Percentiles rank a stretch among this genome's conserved stretches.
Evolutionary conservation across 164 flowering plant genomes (phyloP).

Genomic region (Akebia trifoliata): DNA sequence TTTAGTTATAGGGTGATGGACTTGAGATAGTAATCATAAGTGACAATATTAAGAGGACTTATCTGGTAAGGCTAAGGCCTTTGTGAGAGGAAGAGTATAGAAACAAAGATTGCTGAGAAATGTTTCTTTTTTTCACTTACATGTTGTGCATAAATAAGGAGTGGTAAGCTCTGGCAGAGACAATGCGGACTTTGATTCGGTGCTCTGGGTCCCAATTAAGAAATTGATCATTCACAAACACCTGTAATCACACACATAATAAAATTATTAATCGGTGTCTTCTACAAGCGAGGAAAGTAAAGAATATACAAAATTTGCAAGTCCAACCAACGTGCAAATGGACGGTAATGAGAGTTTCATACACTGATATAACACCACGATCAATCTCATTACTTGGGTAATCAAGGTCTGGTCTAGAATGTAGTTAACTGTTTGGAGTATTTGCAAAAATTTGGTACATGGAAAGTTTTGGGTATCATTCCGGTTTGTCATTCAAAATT

Average conservation of each 20-base stretch:
- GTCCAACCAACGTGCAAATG: too few relatives aligned
- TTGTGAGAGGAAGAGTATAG: constrained; percentile 7
- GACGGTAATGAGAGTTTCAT: too few relatives aligned
- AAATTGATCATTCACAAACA: constrained; percentile 93
- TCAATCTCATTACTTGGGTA: too few relatives aligned
- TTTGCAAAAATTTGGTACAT: too few relatives aligned
- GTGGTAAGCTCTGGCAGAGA: constrained; percentile 98
- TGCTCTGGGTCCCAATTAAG: constrained; percentile 96
- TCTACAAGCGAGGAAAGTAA: neutral
- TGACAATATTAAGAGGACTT: constrained; percentile 35
- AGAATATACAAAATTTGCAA: neutral
- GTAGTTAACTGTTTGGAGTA: too few relatives aligned
- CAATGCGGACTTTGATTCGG: constrained; percentile 88
- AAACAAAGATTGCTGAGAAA: constrained; percentile 4
- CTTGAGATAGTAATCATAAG: constrained; percentile 1
- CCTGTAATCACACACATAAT: constrained; percentile 38
- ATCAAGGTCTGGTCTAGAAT: too few relatives aligned
- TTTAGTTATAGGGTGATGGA: neutral
- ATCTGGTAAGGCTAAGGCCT: constrained; percentile 36
- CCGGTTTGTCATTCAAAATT: too few relatives aligned
- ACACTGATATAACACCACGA: too few relatives aligned
- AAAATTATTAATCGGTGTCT: neutral
- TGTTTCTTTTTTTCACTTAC: constrained; percentile 46
- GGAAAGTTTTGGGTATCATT: too few relatives aligned
- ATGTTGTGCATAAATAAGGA: constrained; percentile 99